phyloP scores from a whole-genome alignment of 1,139 yeast genomes.

The Kurtzmaniella natalensis region DNA sequence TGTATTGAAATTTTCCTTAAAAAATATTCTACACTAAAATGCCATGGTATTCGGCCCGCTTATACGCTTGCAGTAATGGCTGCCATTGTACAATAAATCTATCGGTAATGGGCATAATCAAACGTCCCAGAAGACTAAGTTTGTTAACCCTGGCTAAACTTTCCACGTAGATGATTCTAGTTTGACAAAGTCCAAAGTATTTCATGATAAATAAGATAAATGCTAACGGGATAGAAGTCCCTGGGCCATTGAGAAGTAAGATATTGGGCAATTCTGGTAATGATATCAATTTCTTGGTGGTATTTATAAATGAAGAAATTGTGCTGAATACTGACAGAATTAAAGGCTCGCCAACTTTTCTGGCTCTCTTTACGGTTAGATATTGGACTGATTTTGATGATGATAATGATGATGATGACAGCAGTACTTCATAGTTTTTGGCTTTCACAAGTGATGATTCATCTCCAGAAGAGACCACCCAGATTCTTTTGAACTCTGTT shows the following conservation, averaged over 20 bases:
- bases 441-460: slow-evolving; percentile 50
- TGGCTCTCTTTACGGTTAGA: slow-evolving; percentile 60
- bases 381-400: slow-evolving; percentile 19
- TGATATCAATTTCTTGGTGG: slow-evolving; percentile 17
- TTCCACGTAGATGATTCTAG: slow-evolving; percentile 76
- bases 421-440: slow-evolving; percentile 33
- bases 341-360: slow-evolving; percentile 67
- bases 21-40: no score
- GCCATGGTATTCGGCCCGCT: slow-evolving; percentile 73
- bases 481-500: slow-evolving; percentile 28
- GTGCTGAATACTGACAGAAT: slow-evolving; percentile 53
- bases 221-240: slow-evolving; percentile 79
- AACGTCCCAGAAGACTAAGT: slow-evolving; percentile 72
- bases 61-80: slow-evolving; percentile 48
- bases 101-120: slow-evolving; percentile 67
- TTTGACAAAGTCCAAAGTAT: slow-evolving; percentile 45
- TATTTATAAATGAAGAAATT: slow-evolving; percentile 30
- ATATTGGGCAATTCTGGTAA: slow-evolving; percentile 40
- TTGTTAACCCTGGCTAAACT: slow-evolving; percentile 79
- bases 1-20: no score
- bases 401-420: slow-evolving; percentile 2
- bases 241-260: slow-evolving; percentile 87
- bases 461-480: slow-evolving; percentile 57
- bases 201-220: slow-evolving; percentile 54
- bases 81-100: slow-evolving; percentile 91